A percentile compares a stretch with the other conserved stretches of the same genome.
These are phyloP conservation scores for Porogramme epimiltina DNA, from an alignment of 1,284 basidiomycete species.

Conservation along the genomic window DNA sequence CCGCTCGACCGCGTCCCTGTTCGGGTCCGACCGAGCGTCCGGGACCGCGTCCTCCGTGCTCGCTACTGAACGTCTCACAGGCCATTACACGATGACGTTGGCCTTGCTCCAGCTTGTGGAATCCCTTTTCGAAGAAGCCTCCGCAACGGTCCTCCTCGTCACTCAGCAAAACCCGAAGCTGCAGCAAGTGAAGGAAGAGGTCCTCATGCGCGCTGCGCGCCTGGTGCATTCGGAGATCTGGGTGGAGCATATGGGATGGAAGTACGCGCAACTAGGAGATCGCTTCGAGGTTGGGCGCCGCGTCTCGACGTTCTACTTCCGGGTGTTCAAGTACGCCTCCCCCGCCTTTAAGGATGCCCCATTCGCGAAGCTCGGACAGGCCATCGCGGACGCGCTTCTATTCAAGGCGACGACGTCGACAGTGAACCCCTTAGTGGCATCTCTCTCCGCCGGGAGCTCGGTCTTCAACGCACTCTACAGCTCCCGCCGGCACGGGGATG, in stretches of 20 bases:
- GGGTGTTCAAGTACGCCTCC: slow-evolving; percentile 66
- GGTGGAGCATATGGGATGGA: slow-evolving; percentile 83
- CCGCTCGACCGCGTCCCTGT: slow-evolving; percentile 75
- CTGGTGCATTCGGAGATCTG: slow-evolving; percentile 87
- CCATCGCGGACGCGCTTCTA: slow-evolving; percentile 67
- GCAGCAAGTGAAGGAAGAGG: slow-evolving; percentile 77
- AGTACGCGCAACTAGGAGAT: slow-evolving; percentile 76
- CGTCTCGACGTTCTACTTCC: slow-evolving; percentile 65
- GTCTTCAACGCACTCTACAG: slow-evolving; percentile 61
- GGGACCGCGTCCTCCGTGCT: slow-evolving; percentile 69
- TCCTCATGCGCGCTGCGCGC: slow-evolving; percentile 72
- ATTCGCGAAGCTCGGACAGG: slow-evolving; percentile 59
- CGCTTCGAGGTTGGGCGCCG: slow-evolving; percentile 78
- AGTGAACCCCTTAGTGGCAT: slow-evolving; percentile 73
- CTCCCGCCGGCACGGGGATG: slow-evolving; percentile 69
- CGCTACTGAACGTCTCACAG: slow-evolving; percentile 68
- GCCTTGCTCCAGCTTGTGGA: slow-evolving; percentile 77
- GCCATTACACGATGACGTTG: slow-evolving; percentile 80
- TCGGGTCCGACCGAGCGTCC: slow-evolving; percentile 60
- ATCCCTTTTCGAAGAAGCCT: slow-evolving; percentile 75
- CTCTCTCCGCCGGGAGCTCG: slow-evolving; percentile 62
- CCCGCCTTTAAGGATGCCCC: slow-evolving; percentile 52
- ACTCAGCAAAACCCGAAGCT: slow-evolving; percentile 59
- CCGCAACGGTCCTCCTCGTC: slow-evolving; percentile 53
- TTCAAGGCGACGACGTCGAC: slow-evolving; percentile 73